phyloP scores from a whole-genome alignment of 331 rosid genomes.

The Stylosanthes scabra region DNA sequence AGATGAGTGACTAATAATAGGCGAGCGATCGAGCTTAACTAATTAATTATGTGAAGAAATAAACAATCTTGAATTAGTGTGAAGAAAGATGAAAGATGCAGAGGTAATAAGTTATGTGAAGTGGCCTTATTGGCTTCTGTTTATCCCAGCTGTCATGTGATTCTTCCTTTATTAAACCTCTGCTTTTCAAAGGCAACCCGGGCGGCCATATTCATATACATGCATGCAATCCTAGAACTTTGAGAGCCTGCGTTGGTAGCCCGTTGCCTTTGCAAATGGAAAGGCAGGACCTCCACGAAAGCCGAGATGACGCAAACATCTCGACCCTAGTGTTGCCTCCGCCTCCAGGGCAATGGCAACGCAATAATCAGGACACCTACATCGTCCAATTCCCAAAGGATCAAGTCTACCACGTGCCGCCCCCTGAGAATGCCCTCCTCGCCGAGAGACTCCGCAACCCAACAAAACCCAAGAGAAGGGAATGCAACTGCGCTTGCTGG shows the following conservation, averaged over 20 bases:
- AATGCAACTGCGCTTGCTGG: background rate
- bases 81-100: background rate
- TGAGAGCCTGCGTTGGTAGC: constrained; percentile 7
- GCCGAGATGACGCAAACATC: background rate
- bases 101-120: background rate
- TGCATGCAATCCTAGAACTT: constrained; percentile 29
- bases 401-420: constrained; percentile 73
- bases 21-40: background rate
- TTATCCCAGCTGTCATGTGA: constrained; percentile 30
- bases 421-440: constrained; percentile 54
- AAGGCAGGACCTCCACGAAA: constrained; percentile 44
- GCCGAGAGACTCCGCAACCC: constrained; percentile 46
- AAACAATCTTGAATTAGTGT: constrained; percentile 2
- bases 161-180: background rate
- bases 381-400: constrained; percentile 73
- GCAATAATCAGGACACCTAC: constrained; percentile 44
- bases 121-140: background rate
- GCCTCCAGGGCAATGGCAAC: constrained; percentile 16
- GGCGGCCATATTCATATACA: constrained; percentile 7
- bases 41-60: background rate
- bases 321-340: background rate
- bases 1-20: constrained; percentile 6
- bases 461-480: fast-evolving
- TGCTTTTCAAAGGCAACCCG: background rate
- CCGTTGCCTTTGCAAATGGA: constrained; percentile 46